Base-by-base conservation (phyloP, 169 alveolate genomes). In the Plasmodium knowlesi region DNA sequence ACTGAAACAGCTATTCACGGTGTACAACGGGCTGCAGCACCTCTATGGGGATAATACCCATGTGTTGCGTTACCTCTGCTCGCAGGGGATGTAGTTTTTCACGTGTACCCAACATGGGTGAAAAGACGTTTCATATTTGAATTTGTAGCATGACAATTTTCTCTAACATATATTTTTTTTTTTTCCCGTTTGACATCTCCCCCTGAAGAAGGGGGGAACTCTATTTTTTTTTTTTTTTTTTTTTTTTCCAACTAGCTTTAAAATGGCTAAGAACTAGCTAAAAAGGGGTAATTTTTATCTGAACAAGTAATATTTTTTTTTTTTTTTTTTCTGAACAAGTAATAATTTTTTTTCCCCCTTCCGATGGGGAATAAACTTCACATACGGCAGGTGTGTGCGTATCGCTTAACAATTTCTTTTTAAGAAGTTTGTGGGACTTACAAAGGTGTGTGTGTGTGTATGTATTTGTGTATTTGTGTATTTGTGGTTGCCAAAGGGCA, bases 21-120 rank as follows among this genome's bases (percentile, higher is more conserved):
- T 85, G n/a, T 73, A 85, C 67, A 85, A 34, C 61, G 93, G 93
- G 5, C 41, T 85, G 28, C 93, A 85, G 61, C 67, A 85, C 67
- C 28, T 85, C 16, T 85, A 85, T 14, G 79, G 80, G 12, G 61
- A 85, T n/a, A 85, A 85, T 28, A 74, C 70, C 50, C 79, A 85
- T n/a, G 93, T 85, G 22, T 67, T 84, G 19, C 74, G 78, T 16
- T 84, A 37, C 78, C 78, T 84, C 25, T 71, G 50, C 34, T n/a
- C 57, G 39, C 61, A 14, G 61, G n/a, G 61, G 61, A 1, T 3
- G 6, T 50, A 50, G 22, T 14, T 16, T 14, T 3, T 16, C 16
- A 14, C 8, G 22, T 50, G 25, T 14, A 14, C 61, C 54, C 54
- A 9, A 12, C 53, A 41, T 25, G 76, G 76, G 76, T 8, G 39